phyloP scores from a whole-genome alignment of 768 basidiomycete species.

The Psilocybe cubensis region DNA sequence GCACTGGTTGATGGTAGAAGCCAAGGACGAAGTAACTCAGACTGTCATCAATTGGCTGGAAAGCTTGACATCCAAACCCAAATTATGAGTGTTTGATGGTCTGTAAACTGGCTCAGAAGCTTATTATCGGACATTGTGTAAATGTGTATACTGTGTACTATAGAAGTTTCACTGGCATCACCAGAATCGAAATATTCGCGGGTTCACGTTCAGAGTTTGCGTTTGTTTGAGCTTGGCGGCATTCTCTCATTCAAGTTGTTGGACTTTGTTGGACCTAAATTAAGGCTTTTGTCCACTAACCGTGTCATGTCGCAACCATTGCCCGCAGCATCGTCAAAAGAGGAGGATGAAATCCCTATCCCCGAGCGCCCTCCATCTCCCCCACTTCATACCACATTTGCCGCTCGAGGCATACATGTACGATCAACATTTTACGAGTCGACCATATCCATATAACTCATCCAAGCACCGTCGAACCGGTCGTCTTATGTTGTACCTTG shows the following conservation, averaged over 20 bases:
- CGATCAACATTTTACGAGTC: conserved; percentile 32
- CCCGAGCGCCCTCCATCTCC: conserved; percentile 72
- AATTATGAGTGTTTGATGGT: neutral
- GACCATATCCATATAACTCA: conserved; percentile 21
- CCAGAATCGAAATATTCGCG: neutral
- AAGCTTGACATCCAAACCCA: conserved; percentile 28
- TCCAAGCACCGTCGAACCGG: conserved; percentile 7
- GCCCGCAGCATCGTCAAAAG: conserved; percentile 39
- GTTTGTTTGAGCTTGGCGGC: conserved; percentile 13
- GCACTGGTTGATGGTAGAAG: conserved; percentile 75
- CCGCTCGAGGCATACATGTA: conserved; percentile 77
- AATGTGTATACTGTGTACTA: neutral
- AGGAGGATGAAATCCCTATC: conserved; percentile 59
- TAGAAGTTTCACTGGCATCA: neutral
- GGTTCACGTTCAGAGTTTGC: neutral
- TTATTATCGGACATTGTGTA: neutral
- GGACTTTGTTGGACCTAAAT: neutral
- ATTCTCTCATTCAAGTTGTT: neutral
- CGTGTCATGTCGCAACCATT: conserved; percentile 14
- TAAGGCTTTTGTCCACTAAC: neutral
- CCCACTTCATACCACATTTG: conserved; percentile 71
- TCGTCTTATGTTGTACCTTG: conserved; percentile 11
- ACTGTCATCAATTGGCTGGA: conserved; percentile 52
- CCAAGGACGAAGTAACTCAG: conserved; percentile 55
- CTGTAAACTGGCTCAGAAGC: neutral